Percentiles rank a stretch among this genome's conserved stretches.
These are phyloP conservation scores for Abrus precatorius DNA, from an alignment of 306 rosid species.

Conservation along the genomic window DNA sequence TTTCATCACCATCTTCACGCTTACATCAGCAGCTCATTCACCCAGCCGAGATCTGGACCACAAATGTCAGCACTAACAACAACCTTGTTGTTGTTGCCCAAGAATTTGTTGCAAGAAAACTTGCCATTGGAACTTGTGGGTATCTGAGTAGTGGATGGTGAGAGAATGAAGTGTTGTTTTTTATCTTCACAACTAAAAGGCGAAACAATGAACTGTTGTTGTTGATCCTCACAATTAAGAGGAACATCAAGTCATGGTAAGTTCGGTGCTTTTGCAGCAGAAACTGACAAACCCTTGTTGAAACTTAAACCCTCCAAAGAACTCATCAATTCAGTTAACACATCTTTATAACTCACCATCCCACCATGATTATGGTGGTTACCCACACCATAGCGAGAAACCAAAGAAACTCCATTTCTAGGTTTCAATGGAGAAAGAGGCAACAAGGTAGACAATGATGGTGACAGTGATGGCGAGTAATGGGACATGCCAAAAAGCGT, in stretches of 20 bases:
- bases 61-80: constrained; percentile 40
- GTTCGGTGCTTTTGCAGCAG: constrained; percentile 36
- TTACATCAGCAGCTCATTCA: constrained; percentile 88
- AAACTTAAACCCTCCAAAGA: constrained; percentile 80
- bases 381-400: constrained; percentile 52
- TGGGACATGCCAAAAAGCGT: constrained; percentile 73
- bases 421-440: constrained; percentile 68
- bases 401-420: constrained; percentile 45
- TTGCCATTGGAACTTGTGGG: constrained; percentile 27
- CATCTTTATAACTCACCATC: constrained; percentile 58
- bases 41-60: constrained; percentile 93
- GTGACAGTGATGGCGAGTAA: constrained; percentile 77
- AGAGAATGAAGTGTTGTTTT: neutral
- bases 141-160: constrained; percentile 30
- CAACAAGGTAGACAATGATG: constrained; percentile 73
- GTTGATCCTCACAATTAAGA: constrained; percentile 50
- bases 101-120: constrained; percentile 3
- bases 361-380: constrained; percentile 6
- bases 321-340: constrained; percentile 66
- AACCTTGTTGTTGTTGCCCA: constrained; percentile 36
- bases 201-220: constrained; percentile 64
- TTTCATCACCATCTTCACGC: constrained; percentile 28
- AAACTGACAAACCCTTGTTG: constrained; percentile 50
- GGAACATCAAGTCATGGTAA: constrained; percentile 68
- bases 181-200: constrained; percentile 25